These are phyloP conservation scores for Phanerochaete carnosa DNA, from an alignment of 768 basidiomycete genomes.

Conservation along the genomic window DNA sequence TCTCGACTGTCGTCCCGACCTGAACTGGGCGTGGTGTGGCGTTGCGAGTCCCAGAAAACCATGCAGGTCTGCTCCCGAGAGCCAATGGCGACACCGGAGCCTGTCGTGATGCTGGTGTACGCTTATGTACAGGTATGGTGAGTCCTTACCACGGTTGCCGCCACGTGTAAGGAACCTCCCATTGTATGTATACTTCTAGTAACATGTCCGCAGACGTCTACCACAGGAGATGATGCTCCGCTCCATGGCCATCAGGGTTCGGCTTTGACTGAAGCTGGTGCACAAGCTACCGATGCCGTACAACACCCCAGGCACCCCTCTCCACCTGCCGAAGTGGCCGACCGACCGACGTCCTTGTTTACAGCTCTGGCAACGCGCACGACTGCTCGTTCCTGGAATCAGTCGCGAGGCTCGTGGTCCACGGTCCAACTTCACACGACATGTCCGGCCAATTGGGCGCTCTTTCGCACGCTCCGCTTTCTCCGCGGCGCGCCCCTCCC, in stretches of 20 bases:
- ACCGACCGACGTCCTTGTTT: background rate
- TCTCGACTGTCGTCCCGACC: background rate
- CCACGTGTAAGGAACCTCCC: background rate
- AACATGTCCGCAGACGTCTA: background rate
- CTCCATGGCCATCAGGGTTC: background rate
- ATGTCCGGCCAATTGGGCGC: background rate
- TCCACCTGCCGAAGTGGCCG: background rate
- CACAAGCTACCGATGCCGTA: background rate
- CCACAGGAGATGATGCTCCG: background rate
- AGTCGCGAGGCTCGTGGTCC: background rate
- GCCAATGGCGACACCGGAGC: background rate
- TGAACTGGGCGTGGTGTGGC: background rate
- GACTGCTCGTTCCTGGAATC: background rate
- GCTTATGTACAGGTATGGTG: background rate
- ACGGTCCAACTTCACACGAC: background rate
- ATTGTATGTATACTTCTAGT: background rate
- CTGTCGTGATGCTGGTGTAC: background rate
- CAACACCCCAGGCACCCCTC: background rate
- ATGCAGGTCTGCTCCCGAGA: too few relatives aligned
- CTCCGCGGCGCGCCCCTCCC: background rate
- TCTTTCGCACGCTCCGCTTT: background rate
- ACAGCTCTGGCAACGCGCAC: too few relatives aligned
- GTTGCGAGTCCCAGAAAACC: background rate
- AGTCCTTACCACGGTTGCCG: background rate
- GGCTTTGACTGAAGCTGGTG: background rate